Percentiles rank a stretch among this genome's conserved stretches.
Evolutionary conservation across 108 stramenopile genomes (phyloP).

Genomic region (Epithemia pelagica): DNA sequence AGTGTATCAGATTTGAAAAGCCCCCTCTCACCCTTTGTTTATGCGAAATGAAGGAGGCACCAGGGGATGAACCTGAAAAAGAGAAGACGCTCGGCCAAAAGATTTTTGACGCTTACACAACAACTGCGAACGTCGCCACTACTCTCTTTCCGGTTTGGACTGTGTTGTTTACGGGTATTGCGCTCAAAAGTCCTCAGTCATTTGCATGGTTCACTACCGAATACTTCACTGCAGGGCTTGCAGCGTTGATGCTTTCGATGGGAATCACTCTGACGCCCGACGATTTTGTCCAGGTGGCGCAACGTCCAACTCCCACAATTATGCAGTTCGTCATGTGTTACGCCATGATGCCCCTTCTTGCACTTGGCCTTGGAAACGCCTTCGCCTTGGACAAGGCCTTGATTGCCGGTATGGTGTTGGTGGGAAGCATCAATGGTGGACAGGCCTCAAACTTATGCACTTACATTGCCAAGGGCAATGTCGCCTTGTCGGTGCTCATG

Average conservation of each 20-base stretch:
- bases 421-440: conserved; percentile 94
- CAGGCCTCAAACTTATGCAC: conserved; percentile 97
- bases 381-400: conserved; percentile 82
- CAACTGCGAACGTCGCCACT: conserved; percentile 77
- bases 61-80: neutral
- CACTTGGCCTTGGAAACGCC: conserved; percentile 69
- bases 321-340: conserved; percentile 95
- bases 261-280: conserved; percentile 93
- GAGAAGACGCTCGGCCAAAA: conserved; percentile 39
- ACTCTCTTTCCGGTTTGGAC: conserved; percentile 94
- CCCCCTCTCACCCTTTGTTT: too few relatives aligned
- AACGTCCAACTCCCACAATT: conserved; percentile 78
- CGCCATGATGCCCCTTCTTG: conserved; percentile 90
- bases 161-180: conserved; percentile 77
- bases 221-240: conserved; percentile 90
- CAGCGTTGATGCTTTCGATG: conserved; percentile 96
- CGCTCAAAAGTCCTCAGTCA: conserved; percentile 74
- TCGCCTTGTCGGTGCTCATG: conserved; percentile 95
- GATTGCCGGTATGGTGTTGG: conserved; percentile 94
- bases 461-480: conserved; percentile 96
- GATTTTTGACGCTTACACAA: conserved; percentile 79
- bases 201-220: conserved; percentile 98
- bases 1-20: too few relatives aligned
- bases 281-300: conserved; percentile 88
- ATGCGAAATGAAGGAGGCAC: neutral